Evolutionary conservation across 2,329 filamentous ascomycete species (phyloP).

Genomic region (Colletotrichum higginsianum): DNA sequence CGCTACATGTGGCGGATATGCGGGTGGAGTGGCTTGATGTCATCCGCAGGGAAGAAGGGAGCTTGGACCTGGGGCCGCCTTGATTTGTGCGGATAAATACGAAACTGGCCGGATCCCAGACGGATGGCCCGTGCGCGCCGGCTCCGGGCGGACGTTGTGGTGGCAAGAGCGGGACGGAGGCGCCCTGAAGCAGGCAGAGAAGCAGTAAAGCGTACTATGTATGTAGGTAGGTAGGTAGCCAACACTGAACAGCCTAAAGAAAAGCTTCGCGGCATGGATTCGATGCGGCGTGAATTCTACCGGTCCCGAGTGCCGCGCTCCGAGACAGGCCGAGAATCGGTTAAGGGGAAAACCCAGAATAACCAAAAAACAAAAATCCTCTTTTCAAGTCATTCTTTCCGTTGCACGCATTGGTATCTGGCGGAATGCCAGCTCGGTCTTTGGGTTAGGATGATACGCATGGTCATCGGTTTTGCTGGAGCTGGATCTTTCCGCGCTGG

Average conservation of each 20-base stretch:
- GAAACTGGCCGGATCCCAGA: constrained; percentile 35
- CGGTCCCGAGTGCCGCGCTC: constrained; percentile 28
- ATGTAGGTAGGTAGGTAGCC: no score
- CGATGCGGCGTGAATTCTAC: constrained; percentile 27
- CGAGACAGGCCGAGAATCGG: constrained; percentile 14
- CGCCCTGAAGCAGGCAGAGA: no score
- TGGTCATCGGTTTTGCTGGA: not conserved
- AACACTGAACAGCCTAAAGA: not conserved
- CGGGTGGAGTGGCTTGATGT: constrained; percentile 41
- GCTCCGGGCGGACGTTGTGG: constrained; percentile 13
- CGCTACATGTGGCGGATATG: constrained; percentile 38
- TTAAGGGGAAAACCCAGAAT: no score
- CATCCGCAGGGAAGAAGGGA: constrained; percentile 39
- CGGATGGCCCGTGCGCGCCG: constrained; percentile 27
- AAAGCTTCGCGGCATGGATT: not conserved
- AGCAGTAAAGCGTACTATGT: not conserved
- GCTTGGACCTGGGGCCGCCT: constrained; percentile 41
- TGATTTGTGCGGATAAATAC: constrained; percentile 43
- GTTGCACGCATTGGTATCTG: not conserved
- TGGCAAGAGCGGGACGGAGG: not conserved
- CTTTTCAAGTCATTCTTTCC: not conserved
- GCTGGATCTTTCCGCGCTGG: constrained; percentile 3
- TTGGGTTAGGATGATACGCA: no score
- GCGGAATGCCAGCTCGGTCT: no score
- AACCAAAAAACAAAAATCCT: no score